A percentile compares a stretch with the other conserved stretches of the same genome.
Evolutionary conservation across 2,329 filamentous ascomycete genomes (phyloP).

Genomic region (Macrophomina phaseolina): DNA sequence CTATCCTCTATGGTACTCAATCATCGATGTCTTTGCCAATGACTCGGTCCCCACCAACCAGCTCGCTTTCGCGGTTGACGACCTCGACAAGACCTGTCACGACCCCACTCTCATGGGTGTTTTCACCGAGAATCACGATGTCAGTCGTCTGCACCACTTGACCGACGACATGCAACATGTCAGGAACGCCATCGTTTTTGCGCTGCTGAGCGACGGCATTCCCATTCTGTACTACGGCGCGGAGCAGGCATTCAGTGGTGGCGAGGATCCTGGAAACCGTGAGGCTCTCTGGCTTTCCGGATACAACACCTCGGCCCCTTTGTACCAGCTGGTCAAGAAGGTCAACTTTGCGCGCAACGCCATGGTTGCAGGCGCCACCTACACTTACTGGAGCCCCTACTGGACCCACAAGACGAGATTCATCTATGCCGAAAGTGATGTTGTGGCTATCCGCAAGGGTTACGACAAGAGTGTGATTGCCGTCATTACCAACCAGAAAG

Average conservation of each 20-base stretch:
- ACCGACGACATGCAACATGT: constrained; percentile 44
- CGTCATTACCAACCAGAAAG: constrained; percentile 13
- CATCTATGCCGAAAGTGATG: constrained; percentile 1
- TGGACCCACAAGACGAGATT: constrained; percentile 16
- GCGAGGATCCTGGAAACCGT: constrained; percentile 47
- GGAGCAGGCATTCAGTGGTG: constrained; percentile 46
- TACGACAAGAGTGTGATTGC: constrained; percentile 13
- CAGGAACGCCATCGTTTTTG: constrained; percentile 47
- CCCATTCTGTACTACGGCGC: constrained; percentile 49
- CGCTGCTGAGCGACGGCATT: constrained; percentile 45
- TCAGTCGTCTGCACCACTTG: constrained; percentile 43
- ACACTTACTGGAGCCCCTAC: constrained; percentile 20
- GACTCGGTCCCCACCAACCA: constrained; percentile 36
- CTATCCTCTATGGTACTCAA: constrained; percentile 58
- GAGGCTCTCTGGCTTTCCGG: constrained; percentile 48
- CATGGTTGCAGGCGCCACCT: not conserved
- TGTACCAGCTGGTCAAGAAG: constrained; percentile 27
- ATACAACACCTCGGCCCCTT: constrained; percentile 37
- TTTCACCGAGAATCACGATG: constrained; percentile 50
- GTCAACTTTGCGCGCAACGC: constrained; percentile 20
- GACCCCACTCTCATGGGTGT: constrained; percentile 44
- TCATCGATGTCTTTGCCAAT: constrained; percentile 46
- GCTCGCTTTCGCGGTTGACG: constrained; percentile 44
- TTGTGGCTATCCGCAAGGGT: constrained; percentile 6
- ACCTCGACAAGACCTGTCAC: constrained; percentile 38